These are phyloP conservation scores for Trametes polyzona DNA, from an alignment of 1,284 basidiomycete species.

Conservation along the genomic window DNA sequence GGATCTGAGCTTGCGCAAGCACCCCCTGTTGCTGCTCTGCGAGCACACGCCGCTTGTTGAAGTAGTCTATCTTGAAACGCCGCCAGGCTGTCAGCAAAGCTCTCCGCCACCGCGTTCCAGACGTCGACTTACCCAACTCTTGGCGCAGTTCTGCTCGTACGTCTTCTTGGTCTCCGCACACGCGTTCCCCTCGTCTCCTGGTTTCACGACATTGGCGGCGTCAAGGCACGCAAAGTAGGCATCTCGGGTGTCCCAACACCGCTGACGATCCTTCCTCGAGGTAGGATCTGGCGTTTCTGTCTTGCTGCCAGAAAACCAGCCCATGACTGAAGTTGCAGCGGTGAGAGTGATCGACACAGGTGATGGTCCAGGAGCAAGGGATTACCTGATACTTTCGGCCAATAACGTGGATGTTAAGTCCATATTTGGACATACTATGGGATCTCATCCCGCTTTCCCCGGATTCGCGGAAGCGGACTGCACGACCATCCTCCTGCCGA, in stretches of 20 bases:
- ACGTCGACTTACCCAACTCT: conserved; percentile 75
- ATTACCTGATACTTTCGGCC: neutral
- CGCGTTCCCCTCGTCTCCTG: conserved; percentile 63
- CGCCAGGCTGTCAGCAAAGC: neutral
- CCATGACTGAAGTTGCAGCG: conserved; percentile 29
- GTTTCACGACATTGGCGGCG: conserved; percentile 59
- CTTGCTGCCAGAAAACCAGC: conserved; percentile 38
- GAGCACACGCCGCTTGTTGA: conserved; percentile 79
- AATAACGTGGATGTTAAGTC: neutral
- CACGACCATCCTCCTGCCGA: conserved; percentile 2
- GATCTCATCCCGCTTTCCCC: neutral
- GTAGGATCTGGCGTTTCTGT: conserved; percentile 46
- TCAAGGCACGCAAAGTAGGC: conserved; percentile 80
- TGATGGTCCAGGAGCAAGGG: neutral
- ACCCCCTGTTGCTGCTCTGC: conserved; percentile 73
- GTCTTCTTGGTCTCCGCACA: conserved; percentile 55
- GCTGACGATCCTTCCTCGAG: conserved; percentile 60
- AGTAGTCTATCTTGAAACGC: conserved; percentile 72
- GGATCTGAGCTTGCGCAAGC: conserved; percentile 57
- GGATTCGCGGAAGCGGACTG: neutral
- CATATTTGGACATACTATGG: conserved; percentile 5
- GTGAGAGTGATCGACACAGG: neutral
- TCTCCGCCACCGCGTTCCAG: neutral
- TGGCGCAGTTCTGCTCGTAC: conserved; percentile 74
- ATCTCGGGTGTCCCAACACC: conserved; percentile 81